Evolutionary conservation across 1,139 yeast species (phyloP), one percentile per base, ranked within the genome.

Genomic region (Zygoascus hellenicus): DNA sequence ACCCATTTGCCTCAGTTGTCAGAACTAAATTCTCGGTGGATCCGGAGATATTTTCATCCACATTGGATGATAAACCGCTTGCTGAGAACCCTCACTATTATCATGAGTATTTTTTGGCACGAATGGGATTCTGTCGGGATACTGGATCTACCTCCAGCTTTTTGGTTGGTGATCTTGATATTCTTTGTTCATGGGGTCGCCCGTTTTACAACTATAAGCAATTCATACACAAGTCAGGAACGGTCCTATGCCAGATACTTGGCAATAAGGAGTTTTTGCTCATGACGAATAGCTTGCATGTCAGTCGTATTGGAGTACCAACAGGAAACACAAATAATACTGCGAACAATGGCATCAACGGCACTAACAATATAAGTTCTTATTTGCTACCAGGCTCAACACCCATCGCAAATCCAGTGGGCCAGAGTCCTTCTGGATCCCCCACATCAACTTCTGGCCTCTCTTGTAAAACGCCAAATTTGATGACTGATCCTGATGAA

Each of bases 1-100:
- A 87, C 55, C 97, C 98, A 9, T 87, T 92, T 65, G 94, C 89
- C 59, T 87, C 97, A 0, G 81, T 87, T 58, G 83, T 87, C 39
- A 83, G 80, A 45, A 73, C 53, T 3, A 42, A 36, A 22, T 51
- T 51, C 39, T 38, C 40, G 7, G 37, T 47, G 22, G 19, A 11
- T 2, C 49, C 49, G 2, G 16, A 15, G 13, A 31, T 28, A 2
- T 16, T 43, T 19, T 44, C 33, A 3, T 19, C 33, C 13, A 42
- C 40, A 10, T 42, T 38, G n/a, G 39, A 34, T 17, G 32, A 57
- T 3, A 65, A 68, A 51, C 61, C 74, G 46, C 58, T 72, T 56
- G 44, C 64, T 51, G 60, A 71, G 7, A 80, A 78, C 55, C 76
- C 72, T 50, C 77, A 78, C 55, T 83, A 76, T 62, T 87, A 80